Conservation (phyloP, 225 moss, liverwort and hornwort genomes). For the Pleurozium schreberi region DNA sequence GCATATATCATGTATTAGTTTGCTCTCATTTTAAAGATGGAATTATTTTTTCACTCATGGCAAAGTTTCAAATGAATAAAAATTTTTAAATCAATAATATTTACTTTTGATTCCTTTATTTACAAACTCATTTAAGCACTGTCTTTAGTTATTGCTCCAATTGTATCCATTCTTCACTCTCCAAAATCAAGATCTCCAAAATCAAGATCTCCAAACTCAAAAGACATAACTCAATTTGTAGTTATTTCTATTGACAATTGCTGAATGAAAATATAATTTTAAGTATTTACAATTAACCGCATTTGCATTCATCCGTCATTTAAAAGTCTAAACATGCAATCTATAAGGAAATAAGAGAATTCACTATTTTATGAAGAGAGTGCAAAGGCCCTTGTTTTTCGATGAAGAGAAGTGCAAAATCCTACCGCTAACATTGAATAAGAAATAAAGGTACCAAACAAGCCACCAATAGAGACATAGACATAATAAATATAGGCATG, state of each 20-base stretch:
- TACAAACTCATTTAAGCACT: background rate
- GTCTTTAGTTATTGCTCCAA: background rate
- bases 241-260: background rate
- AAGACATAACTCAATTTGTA: background rate
- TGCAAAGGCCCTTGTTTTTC: rapidly evolving
- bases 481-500: rapidly evolving
- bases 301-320: background rate
- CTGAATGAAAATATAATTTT: background rate
- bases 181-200: background rate
- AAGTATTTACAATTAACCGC: background rate
- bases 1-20: background rate
- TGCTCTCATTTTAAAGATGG: background rate
- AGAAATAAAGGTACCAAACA: background rate
- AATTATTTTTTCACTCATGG: background rate
- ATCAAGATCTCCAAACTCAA: background rate
- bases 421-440: rapidly evolving
- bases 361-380: too few species aligned
- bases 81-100: background rate
- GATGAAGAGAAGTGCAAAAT: rapidly evolving
- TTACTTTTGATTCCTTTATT: background rate
- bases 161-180: background rate
- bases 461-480: rapidly evolving
- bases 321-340: background rate
- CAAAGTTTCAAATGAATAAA: background rate
- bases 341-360: background rate